Conservation (phyloP, 2,329 filamentous ascomycete genomes). For the Arachnomyces sp. region DNA sequence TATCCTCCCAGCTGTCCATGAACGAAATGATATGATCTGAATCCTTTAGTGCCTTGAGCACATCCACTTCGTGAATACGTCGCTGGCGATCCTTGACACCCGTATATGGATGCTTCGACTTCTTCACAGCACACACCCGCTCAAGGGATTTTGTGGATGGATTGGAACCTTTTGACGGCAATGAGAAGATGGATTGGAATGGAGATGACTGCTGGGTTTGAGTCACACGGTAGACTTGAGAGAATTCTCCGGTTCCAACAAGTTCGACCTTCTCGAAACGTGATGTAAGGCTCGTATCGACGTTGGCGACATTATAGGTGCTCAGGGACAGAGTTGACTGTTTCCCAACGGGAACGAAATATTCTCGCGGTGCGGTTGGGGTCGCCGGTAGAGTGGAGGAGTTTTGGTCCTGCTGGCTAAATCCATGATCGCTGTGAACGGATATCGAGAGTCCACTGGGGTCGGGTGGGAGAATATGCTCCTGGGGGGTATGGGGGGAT, state of each 20-base stretch:
- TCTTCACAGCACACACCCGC: slow-evolving; percentile 85
- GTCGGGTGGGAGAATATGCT: slow-evolving; percentile 65
- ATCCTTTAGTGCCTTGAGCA: slow-evolving; percentile 66
- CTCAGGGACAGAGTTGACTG: slow-evolving; percentile 62
- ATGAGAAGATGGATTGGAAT: slow-evolving; percentile 35
- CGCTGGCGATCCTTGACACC: slow-evolving; percentile 71
- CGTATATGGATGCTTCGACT: slow-evolving; percentile 69
- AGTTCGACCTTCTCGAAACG: slow-evolving; percentile 75
- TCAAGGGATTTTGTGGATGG: slow-evolving; percentile 48
- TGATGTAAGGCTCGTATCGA: slow-evolving; percentile 64
- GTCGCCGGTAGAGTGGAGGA: slow-evolving; percentile 61
- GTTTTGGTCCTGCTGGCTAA: slow-evolving; percentile 30
- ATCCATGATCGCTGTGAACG: slow-evolving; percentile 36
- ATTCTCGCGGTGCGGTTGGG: slow-evolving; percentile 60
- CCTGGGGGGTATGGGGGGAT: slow-evolving; percentile 71
- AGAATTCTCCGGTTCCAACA: slow-evolving; percentile 86
- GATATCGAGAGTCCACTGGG: slow-evolving; percentile 78
- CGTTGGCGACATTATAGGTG: slow-evolving; percentile 59
- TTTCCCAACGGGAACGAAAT: slow-evolving; percentile 49
- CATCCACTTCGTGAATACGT: slow-evolving; percentile 75
- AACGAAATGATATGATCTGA: slow-evolving; percentile 81
- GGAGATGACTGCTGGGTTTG: slow-evolving; percentile 29
- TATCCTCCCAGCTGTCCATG: slow-evolving; percentile 78
- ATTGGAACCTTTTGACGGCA: slow-evolving; percentile 41
- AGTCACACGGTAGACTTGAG: slow-evolving; percentile 76